These are phyloP conservation scores for Neofusicoccum umdonicola DNA, from an alignment of 2,329 filamentous ascomycete species.

Conservation along the genomic window DNA sequence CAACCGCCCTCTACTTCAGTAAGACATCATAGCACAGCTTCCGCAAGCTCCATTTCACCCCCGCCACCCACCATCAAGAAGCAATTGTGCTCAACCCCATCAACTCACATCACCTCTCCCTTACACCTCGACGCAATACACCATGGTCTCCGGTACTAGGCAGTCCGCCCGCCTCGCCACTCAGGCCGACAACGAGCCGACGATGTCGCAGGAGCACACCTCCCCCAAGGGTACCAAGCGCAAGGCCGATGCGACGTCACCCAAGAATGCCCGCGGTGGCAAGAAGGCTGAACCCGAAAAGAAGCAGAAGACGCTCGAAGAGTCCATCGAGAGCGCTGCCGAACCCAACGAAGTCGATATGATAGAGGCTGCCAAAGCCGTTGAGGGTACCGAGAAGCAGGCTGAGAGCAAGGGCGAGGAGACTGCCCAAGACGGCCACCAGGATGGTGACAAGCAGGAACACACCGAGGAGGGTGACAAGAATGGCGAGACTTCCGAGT, in stretches of 20 bases:
- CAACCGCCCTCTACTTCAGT: not conserved
- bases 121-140: not conserved
- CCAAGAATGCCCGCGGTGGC: constrained; percentile 43
- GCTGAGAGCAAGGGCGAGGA: constrained; percentile 23
- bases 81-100: not conserved
- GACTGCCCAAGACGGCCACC: not conserved
- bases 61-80: not conserved
- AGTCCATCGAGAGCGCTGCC: constrained; percentile 41
- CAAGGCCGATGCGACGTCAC: constrained; percentile 35
- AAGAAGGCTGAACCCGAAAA: constrained; percentile 38
- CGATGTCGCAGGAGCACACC: constrained; percentile 22
- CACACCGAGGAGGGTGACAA: constrained; percentile 11
- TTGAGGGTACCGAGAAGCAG: constrained; percentile 21
- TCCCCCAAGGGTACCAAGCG: constrained; percentile 37
- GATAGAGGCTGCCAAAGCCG: constrained; percentile 23
- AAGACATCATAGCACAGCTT: constrained; percentile 1
- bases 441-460: constrained; percentile 25
- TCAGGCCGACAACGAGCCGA: not conserved
- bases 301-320: constrained; percentile 55
- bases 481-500: constrained; percentile 14
- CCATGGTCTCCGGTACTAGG: constrained; percentile 2
- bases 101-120: not conserved
- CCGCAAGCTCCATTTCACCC: not conserved
- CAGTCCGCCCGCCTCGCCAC: constrained; percentile 1
- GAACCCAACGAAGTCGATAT: constrained; percentile 24